Evolutionary conservation across 2,329 filamentous ascomycete genomes (phyloP).

Genomic region (Coniosporium tulheliwenetii): DNA sequence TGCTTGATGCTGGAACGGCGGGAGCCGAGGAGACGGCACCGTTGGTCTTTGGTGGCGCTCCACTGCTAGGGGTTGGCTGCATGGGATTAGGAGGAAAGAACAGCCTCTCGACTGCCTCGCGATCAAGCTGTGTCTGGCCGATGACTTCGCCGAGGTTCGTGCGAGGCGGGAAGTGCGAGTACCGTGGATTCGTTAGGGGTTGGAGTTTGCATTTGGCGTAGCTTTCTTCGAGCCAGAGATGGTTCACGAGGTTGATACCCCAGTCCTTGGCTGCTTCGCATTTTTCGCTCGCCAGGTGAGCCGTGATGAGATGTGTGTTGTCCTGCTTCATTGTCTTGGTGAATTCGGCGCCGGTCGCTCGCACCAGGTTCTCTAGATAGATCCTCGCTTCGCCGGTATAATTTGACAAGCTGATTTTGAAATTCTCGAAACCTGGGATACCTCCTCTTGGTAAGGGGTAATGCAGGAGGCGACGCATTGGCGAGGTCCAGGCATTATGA

Average conservation of each 20-base stretch:
- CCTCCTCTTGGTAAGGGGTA: slow-evolving; percentile 70
- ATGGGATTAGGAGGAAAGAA: slow-evolving; percentile 31
- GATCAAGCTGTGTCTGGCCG: slow-evolving; percentile 72
- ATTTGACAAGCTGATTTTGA: slow-evolving; percentile 82
- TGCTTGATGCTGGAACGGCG: neutral
- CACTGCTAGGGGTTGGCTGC: neutral
- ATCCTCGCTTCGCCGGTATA: slow-evolving; percentile 88
- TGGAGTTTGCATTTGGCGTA: slow-evolving; percentile 77
- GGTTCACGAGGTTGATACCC: slow-evolving; percentile 80
- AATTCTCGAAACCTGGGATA: slow-evolving; percentile 61
- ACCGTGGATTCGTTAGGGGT: slow-evolving; percentile 56
- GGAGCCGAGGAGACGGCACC: neutral
- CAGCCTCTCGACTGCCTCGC: slow-evolving; percentile 53
- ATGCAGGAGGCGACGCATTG: slow-evolving; percentile 67
- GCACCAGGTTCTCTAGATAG: slow-evolving; percentile 85
- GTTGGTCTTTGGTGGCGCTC: neutral
- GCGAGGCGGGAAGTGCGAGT: slow-evolving; percentile 70
- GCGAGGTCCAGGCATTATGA: slow-evolving; percentile 76
- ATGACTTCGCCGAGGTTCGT: slow-evolving; percentile 91
- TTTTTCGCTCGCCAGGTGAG: slow-evolving; percentile 80
- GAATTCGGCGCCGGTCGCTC: slow-evolving; percentile 69
- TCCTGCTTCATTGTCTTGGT: slow-evolving; percentile 92
- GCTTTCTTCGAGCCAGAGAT: slow-evolving; percentile 94
- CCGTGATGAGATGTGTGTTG: slow-evolving; percentile 91
- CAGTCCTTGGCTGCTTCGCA: slow-evolving; percentile 85